Conservation (phyloP, 805 yeast genomes). For the Candida krabiensis region DNA sequence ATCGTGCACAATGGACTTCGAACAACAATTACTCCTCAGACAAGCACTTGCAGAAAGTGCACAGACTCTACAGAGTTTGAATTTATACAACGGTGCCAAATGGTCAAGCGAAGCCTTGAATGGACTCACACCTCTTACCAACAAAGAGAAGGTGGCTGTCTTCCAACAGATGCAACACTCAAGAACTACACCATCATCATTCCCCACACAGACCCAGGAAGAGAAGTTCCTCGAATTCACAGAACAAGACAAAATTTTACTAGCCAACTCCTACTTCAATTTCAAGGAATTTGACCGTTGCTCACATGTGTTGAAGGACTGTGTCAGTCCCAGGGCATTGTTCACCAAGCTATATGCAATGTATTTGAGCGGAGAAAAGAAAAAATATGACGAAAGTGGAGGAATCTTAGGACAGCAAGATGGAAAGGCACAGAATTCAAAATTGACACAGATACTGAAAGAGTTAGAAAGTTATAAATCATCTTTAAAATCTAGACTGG, state of each 20-base stretch:
- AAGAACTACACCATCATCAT: conserved; percentile 9
- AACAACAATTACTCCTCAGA: conserved; percentile 26
- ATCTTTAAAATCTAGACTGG: conserved; percentile 11
- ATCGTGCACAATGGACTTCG: conserved; percentile 31
- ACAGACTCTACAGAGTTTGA: conserved; percentile 49
- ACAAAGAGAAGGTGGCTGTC: conserved; percentile 21
- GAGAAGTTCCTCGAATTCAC: conserved; percentile 23
- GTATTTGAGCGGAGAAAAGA: conserved; percentile 76
- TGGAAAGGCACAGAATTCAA: conserved; percentile 30
- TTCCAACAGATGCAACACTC: conserved; percentile 19
- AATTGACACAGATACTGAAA: conserved; percentile 36
- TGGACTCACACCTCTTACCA: conserved; percentile 44
- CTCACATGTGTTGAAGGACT: conserved; percentile 53
- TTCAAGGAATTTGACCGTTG: conserved; percentile 85
- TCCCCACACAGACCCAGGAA: conserved; percentile 18
- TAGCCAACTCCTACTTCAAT: conserved; percentile 75
- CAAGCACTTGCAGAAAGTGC: conserved; percentile 41
- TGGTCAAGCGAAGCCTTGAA: conserved; percentile 83
- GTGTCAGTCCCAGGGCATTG: conserved; percentile 48
- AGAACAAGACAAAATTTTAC: conserved; percentile 47
- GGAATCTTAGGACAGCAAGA: conserved; percentile 54
- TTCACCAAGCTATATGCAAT: conserved; percentile 71
- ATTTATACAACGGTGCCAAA: conserved; percentile 70
- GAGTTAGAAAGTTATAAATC: conserved; percentile 39
- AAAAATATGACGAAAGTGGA: conserved; percentile 67